phyloP scores from a whole-genome alignment of 2,329 filamentous ascomycete species.

The Sporothrix phasma region DNA sequence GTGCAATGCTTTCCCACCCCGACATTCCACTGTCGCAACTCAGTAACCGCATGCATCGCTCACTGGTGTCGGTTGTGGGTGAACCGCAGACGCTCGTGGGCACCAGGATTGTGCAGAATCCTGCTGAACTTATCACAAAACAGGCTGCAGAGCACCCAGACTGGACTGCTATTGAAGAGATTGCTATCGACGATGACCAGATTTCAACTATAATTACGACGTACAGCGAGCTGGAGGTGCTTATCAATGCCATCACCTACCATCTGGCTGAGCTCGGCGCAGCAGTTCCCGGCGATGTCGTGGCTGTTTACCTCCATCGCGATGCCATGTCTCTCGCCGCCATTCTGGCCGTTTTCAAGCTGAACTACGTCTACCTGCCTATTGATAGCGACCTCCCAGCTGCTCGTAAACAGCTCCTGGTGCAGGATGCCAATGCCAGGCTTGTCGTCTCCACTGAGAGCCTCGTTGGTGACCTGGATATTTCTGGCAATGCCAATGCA shows the following conservation, averaged over 20 bases:
- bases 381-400: slow-evolving; percentile 49
- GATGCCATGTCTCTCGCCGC: slow-evolving; percentile 52
- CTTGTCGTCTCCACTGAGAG: slow-evolving; percentile 39
- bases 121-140: slow-evolving; percentile 28
- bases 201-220: slow-evolving; percentile 20
- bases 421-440: slow-evolving; percentile 44
- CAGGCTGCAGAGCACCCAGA: slow-evolving; percentile 37
- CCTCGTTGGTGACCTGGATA: slow-evolving; percentile 22
- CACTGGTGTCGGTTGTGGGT: slow-evolving; percentile 11
- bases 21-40: slow-evolving; percentile 16
- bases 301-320: slow-evolving; percentile 55
- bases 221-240: background rate
- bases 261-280: slow-evolving; percentile 22
- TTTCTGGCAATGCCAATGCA: background rate
- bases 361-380: slow-evolving; percentile 50
- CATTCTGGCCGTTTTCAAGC: slow-evolving; percentile 46
- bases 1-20: slow-evolving; percentile 17
- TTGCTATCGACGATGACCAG: slow-evolving; percentile 30
- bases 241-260: background rate
- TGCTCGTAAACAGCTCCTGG: slow-evolving; percentile 51
- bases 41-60: slow-evolving; percentile 12
- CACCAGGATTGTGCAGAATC: slow-evolving; percentile 19
- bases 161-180: slow-evolving; percentile 46
- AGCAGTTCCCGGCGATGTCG: slow-evolving; percentile 39
- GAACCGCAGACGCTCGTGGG: background rate